These are phyloP conservation scores for Russula foetens DNA, from an alignment of 768 basidiomycete species.

Conservation along the genomic window DNA sequence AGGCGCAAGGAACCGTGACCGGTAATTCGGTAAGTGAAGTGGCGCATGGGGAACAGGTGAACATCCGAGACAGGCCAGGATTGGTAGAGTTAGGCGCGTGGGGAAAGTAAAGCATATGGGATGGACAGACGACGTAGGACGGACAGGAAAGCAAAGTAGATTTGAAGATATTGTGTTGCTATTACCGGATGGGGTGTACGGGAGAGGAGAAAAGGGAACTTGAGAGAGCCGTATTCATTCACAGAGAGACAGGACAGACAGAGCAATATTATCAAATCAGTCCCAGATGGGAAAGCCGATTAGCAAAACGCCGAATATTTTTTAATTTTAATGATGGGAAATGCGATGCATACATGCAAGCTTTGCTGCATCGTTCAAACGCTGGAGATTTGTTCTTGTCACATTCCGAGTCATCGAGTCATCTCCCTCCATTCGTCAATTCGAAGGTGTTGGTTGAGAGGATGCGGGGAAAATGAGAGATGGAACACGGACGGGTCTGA, in stretches of 20 bases:
- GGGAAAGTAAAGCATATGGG: not conserved
- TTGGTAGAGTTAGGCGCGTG: constrained; percentile 8
- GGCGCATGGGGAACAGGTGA: constrained; percentile 4
- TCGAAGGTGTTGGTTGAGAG: not conserved
- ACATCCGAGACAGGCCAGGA: constrained; percentile 2
- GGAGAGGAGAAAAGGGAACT: not conserved
- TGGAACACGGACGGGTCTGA: not conserved
- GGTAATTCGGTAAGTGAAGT: constrained; percentile 7
- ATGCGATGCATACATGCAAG: not conserved
- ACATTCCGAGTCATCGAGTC: not conserved
- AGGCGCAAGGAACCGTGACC: not conserved
- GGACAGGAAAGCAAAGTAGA: not conserved
- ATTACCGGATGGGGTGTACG: constrained; percentile 11
- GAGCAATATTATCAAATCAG: constrained; percentile 3
- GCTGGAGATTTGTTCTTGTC: too few species aligned
- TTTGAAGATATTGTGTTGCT: constrained; percentile 10
- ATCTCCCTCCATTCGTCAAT: not conserved
- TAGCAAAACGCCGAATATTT: constrained; percentile 7
- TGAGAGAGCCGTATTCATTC: not conserved
- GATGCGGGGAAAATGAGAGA: not conserved
- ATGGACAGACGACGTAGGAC: constrained; percentile 9
- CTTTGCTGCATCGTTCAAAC: too few species aligned
- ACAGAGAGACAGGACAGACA: not conserved
- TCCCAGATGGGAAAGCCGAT: constrained; percentile 11
- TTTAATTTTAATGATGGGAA: constrained; percentile 6